These are phyloP conservation scores for Podosphaera xanthii DNA, from an alignment of 2,329 filamentous ascomycete species.

Conservation along the genomic window DNA sequence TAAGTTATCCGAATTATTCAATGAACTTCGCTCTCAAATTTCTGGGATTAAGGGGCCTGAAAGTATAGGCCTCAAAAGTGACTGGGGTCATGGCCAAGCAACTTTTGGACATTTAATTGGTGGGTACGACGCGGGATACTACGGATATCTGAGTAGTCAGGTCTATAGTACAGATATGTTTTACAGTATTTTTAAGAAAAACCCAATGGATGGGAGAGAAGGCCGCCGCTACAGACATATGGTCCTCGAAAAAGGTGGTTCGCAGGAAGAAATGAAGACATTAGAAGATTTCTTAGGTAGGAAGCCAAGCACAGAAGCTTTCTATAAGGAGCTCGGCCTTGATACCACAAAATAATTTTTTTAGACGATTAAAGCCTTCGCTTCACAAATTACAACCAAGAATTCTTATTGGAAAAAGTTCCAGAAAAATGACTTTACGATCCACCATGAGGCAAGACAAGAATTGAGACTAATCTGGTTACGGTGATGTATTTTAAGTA, in stretches of 20 bases:
- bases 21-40: constrained; percentile 48
- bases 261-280: constrained; percentile 60
- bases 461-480: no score
- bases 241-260: constrained; percentile 56
- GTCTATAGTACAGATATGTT: constrained; percentile 80
- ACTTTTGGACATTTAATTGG: constrained; percentile 67
- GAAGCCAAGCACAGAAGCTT: constrained; percentile 54
- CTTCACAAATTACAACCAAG: no score
- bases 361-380: no score
- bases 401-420: no score
- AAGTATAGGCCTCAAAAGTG: constrained; percentile 24
- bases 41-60: constrained; percentile 54
- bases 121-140: constrained; percentile 71
- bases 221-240: constrained; percentile 57
- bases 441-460: no score
- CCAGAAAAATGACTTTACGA: no score
- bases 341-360: constrained; percentile 3
- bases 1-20: constrained; percentile 45
- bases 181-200: constrained; percentile 50
- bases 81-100: constrained; percentile 57
- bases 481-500: no score
- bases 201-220: constrained; percentile 56
- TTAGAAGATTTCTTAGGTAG: constrained; percentile 58
- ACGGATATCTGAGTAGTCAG: constrained; percentile 50
- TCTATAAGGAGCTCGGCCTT: constrained; percentile 54